These are phyloP conservation scores for Ceratobasidium sp. DNA, from an alignment of 1,284 basidiomycete genomes.

Conservation along the genomic window DNA sequence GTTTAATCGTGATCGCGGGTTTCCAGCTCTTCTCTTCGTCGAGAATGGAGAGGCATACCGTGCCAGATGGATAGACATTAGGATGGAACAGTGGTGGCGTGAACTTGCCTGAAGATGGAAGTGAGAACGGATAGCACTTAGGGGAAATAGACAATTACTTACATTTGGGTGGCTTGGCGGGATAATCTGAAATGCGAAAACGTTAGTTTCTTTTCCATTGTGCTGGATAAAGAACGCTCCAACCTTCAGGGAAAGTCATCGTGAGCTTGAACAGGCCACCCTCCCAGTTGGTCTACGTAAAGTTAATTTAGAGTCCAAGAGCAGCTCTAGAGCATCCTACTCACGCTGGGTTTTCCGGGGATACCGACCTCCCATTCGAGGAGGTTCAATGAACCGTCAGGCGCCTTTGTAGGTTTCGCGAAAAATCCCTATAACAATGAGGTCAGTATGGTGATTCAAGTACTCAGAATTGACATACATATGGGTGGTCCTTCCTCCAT, in stretches of 20 bases:
- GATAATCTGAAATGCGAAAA: conserved; percentile 74
- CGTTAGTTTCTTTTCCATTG: conserved; percentile 46
- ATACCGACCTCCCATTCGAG: conserved; percentile 99
- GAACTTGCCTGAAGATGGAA: conserved; percentile 83
- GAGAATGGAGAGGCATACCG: conserved; percentile 96
- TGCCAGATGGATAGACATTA: conserved; percentile 98
- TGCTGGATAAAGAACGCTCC: conserved; percentile 48
- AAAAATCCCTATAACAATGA: conserved; percentile 83
- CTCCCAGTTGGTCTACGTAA: conserved; percentile 91
- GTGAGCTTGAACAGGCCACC: conserved; percentile 92
- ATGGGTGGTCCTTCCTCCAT: conserved; percentile 99
- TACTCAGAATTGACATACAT: conserved; percentile 69
- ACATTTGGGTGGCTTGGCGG: conserved; percentile 97
- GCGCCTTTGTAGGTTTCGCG: conserved; percentile 87
- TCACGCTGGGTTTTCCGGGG: conserved; percentile 83
- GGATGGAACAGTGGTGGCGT: conserved; percentile 96
- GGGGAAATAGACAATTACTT: conserved; percentile 48
- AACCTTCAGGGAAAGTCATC: conserved; percentile 96
- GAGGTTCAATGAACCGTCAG: conserved; percentile 94
- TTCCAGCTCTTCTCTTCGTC: conserved; percentile 99
- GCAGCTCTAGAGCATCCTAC: conserved; percentile 52
- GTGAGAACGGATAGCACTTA: neutral
- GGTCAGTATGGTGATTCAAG: conserved; percentile 15
- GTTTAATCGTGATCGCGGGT: conserved; percentile 98
- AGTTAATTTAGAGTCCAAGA: neutral